Evolutionary conservation across 2,329 filamentous ascomycete species (phyloP).

Genomic region (Lecanicillium sp.): DNA sequence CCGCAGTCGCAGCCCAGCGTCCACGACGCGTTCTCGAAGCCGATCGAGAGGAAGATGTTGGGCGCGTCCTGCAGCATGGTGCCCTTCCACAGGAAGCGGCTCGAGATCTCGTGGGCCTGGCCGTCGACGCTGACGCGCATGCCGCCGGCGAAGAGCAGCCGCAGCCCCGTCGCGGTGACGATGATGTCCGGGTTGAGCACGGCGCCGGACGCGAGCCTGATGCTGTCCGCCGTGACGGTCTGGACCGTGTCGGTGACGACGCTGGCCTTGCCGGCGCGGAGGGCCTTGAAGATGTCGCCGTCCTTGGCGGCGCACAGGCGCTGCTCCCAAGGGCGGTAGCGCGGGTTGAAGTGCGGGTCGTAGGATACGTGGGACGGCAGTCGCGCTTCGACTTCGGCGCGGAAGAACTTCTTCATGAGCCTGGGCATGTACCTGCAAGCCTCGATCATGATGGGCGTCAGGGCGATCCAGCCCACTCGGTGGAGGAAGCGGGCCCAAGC

Average conservation of each 20-base stretch:
- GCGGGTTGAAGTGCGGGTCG: slow-evolving; percentile 50
- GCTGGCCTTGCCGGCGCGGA: slow-evolving; percentile 32
- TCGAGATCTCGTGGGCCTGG: slow-evolving; percentile 32
- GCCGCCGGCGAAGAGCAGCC: slow-evolving; percentile 48
- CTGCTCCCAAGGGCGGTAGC: slow-evolving; percentile 60
- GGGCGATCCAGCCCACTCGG: slow-evolving; percentile 41
- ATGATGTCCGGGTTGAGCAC: slow-evolving; percentile 53
- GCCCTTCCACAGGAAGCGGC: slow-evolving; percentile 51
- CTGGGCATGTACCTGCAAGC: slow-evolving; percentile 46
- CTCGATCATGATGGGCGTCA: slow-evolving; percentile 34
- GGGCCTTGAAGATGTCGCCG: slow-evolving; percentile 39
- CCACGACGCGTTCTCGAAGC: slow-evolving; percentile 57
- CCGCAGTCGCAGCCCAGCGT: slow-evolving; percentile 55
- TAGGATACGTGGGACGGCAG: slow-evolving; percentile 42
- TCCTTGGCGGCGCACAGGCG: slow-evolving; percentile 54
- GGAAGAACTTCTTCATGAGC: slow-evolving; percentile 38
- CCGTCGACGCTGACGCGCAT: slow-evolving; percentile 48
- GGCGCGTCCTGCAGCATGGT: slow-evolving; percentile 58
- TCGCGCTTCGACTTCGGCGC: slow-evolving; percentile 32
- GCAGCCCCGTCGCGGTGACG: slow-evolving; percentile 59
- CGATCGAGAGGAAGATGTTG: slow-evolving; percentile 52
- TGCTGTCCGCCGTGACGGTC: slow-evolving; percentile 35
- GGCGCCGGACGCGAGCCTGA: slow-evolving; percentile 38
- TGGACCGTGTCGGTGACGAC: slow-evolving; percentile 43
- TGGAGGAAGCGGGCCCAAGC: slow-evolving; percentile 39